Evolutionary conservation across 805 yeast species (phyloP), one percentile per base, ranked within the genome.

Genomic region (Torulaspora indica): DNA sequence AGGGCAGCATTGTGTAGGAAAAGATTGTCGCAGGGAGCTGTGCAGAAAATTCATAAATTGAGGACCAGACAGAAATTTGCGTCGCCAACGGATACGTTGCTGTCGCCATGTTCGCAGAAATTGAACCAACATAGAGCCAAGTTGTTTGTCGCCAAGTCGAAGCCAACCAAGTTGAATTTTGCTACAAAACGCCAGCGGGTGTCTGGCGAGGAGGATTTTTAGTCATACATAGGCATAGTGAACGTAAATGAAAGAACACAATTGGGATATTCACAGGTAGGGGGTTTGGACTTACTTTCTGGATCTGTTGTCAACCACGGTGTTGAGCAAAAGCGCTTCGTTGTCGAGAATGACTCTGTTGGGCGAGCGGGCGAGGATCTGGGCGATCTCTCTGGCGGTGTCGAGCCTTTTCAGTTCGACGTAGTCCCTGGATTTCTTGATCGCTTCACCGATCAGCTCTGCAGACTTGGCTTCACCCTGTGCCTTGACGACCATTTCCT

Each of bases 391-490:
- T 61, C 90, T 80, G 14, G 98, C 98, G 35, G 98, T 93, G 65
- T 91, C 98, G 64, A 93, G 78, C 70, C 97, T 83, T 74, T 91
- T 93, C 69, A 93, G 78, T 67, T 93, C 98, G 40, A 93, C 95
- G 66, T 93, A 93, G 66, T 91, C 98, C 68, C 78, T 85, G 18
- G 95, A 85, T 69, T 91, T 93, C 74, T 91, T 93, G 68, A 93
- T 91, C 43, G 98, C 98, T 54, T 93, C 98, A 79, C 98, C 98
- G 71, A 93, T 89, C 72, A 93, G 81, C 68, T 90, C 95, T 27
- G 98, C 98, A 42, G 96, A 85, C 64, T 87, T 81, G 53, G 98
- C 98, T 71, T 93, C 98, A 79, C 98, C 98, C 67, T 88, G 86
- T 9, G 98, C 98, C 68, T 85, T 88, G 46, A 93, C 97, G 52